These are phyloP conservation scores for Leccinum pseudoinsigne DNA, from an alignment of 1,284 basidiomycete species.

Conservation along the genomic window DNA sequence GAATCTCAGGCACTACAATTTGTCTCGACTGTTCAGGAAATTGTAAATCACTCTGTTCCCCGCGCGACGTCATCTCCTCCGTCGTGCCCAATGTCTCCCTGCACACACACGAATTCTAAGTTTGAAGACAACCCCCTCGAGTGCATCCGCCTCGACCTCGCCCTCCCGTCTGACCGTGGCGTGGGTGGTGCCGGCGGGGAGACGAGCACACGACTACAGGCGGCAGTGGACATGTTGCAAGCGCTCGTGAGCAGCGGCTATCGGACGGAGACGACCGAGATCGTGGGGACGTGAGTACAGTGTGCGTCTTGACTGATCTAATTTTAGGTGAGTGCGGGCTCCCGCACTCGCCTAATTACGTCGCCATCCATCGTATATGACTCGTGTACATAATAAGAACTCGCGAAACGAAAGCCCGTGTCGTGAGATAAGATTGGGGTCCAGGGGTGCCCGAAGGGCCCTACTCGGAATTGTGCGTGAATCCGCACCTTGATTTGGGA, in stretches of 20 bases:
- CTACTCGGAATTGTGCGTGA: too few relatives aligned
- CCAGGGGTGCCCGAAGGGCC: too few relatives aligned
- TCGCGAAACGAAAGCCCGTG: too few relatives aligned
- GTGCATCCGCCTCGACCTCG: constrained; percentile 89
- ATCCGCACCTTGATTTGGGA: too few relatives aligned
- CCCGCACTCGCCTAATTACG: too few relatives aligned
- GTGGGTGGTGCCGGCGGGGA: constrained; percentile 18
- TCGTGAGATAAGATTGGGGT: too few relatives aligned
- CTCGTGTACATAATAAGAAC: too few relatives aligned
- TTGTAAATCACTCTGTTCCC: constrained; percentile 50
- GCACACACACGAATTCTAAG: constrained; percentile 90
- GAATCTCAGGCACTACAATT: constrained; percentile 92
- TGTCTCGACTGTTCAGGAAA: constrained; percentile 84
- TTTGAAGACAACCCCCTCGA: constrained; percentile 98
- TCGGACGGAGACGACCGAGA: constrained; percentile 60
- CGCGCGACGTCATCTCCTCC: constrained; percentile 72
- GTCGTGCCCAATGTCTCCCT: constrained; percentile 90
- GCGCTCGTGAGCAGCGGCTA: constrained; percentile 80
- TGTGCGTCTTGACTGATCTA: too few relatives aligned
- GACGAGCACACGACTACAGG: constrained; percentile 76
- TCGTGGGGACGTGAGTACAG: too few relatives aligned
- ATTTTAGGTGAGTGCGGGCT: too few relatives aligned
- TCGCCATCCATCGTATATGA: too few relatives aligned
- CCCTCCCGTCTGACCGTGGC: constrained; percentile 55
- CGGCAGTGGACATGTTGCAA: constrained; percentile 90